Evolutionary conservation across 2,329 filamentous ascomycete genomes (phyloP).

Genomic region (Colletotrichum lini): DNA sequence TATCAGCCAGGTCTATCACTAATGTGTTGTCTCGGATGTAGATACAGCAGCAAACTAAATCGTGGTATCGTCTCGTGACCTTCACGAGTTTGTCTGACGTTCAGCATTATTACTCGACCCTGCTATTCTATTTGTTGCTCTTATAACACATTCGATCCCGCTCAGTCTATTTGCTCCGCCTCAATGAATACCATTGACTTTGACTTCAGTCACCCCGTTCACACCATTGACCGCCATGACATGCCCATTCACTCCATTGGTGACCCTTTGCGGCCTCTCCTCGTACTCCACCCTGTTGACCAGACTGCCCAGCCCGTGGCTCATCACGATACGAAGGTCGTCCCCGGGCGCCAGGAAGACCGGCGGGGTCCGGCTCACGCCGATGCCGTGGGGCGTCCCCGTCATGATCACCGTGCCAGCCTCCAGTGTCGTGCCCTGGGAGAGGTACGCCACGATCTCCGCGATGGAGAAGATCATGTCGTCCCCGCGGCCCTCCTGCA

Average conservation of each 20-base stretch:
- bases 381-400: slow-evolving; percentile 47
- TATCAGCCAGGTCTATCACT: too few species aligned
- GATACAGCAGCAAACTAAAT: too few species aligned
- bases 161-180: background rate
- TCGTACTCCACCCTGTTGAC: slow-evolving; percentile 42
- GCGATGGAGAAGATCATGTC: slow-evolving; percentile 51
- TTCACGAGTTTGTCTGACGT: too few species aligned
- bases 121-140: too few species aligned
- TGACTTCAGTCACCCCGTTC: slow-evolving; percentile 18
- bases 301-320: slow-evolving; percentile 45
- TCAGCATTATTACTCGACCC: background rate
- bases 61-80: background rate
- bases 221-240: slow-evolving; percentile 24
- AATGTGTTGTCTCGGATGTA: background rate
- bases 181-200: slow-evolving; percentile 28
- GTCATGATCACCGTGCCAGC: slow-evolving; percentile 49
- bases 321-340: slow-evolving; percentile 42
- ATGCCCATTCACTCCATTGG: background rate
- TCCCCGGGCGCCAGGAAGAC: slow-evolving; percentile 43
- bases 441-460: slow-evolving; percentile 46
- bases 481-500: slow-evolving; percentile 44
- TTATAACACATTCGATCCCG: background rate
- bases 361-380: slow-evolving; percentile 43
- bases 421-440: slow-evolving; percentile 47
- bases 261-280: background rate